Evolutionary conservation across 768 basidiomycete genomes (phyloP).

Genomic region (Kondoa subrosea): DNA sequence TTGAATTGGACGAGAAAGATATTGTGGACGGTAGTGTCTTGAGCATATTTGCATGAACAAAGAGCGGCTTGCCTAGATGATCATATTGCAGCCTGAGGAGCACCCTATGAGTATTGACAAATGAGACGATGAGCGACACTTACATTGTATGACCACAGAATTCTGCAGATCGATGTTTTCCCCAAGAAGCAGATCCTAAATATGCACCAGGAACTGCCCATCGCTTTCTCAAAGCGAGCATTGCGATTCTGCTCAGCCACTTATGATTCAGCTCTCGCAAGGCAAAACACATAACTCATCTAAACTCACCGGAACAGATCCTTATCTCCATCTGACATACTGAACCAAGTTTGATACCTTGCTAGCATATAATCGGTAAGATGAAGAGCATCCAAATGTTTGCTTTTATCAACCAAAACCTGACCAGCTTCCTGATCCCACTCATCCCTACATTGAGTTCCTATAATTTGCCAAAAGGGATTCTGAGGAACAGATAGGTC

Average conservation of each 20-base stretch:
- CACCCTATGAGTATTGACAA: not conserved
- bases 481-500: conserved; percentile 29
- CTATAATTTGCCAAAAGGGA: conserved; percentile 16
- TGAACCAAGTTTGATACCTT: conserved; percentile 30
- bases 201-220: conserved; percentile 38
- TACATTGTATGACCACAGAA: conserved; percentile 30
- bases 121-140: not conserved
- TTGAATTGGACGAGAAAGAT: conserved; percentile 20
- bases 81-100: conserved; percentile 31
- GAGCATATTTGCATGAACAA: conserved; percentile 34
- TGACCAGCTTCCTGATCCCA: conserved; percentile 39
- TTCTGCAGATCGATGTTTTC: conserved; percentile 22
- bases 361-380: conserved; percentile 26
- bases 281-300: not conserved
- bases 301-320: conserved; percentile 30
- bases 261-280: not conserved
- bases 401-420: conserved; percentile 35
- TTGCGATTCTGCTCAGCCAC: conserved; percentile 29
- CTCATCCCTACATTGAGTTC: conserved; percentile 36
- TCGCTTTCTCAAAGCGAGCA: conserved; percentile 35
- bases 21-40: not conserved
- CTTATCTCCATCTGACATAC: conserved; percentile 37
- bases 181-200: conserved; percentile 35
- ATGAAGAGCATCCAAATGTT: conserved; percentile 33
- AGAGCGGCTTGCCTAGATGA: conserved; percentile 23